Evolutionary conservation across 345 rosid species (phyloP), one percentile per base, ranked within the genome.

Genomic region (Aquilaria sinensis): DNA sequence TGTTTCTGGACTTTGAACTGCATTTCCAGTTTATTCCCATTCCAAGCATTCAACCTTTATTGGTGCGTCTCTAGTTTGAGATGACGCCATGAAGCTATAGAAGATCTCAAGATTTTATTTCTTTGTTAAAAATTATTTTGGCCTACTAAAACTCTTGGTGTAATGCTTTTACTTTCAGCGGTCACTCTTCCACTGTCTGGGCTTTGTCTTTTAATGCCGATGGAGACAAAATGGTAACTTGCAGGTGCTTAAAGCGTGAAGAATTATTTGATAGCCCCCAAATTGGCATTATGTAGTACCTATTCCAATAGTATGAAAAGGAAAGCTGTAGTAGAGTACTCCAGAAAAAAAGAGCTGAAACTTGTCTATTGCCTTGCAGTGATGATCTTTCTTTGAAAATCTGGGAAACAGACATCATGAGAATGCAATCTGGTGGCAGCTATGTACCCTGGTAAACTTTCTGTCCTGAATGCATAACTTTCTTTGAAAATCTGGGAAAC

Each of bases 141-240:
- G 64, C 45, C 51, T 60, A 57, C 41, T 61, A 29, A 30, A 46
- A 23, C 10, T 73, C 49, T 60, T 61, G 45, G 54, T 64, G 51
- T 30, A 34, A 53, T 51, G 46, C 5, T 49, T 56, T 75, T 73
- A 48, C 65, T 56, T 62, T 62, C 83, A 90, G 97, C 43, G 96
- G 97, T 66, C 99, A 94, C 74, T 74, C 89, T 72, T 94, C 99
- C 49, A 90, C 97, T 10, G 80, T 94, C 41, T 90, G 97, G 99
- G 85, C 86, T 29, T 69, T 88, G 49, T 81, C 97, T 48, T 86
- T 94, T 66, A 86, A 90, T 72, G 82, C 81, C 32, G 66, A 78
- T 12, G 99, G 99, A 73, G 85, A 94, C 76, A 94, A 80, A 77
- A 76, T 94, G 96, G 92, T 88, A 68, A 86, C 90, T 63, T 90